These are phyloP conservation scores for Dissophora ornata DNA, from an alignment of 192 early-diverging fungal species.

Conservation along the genomic window DNA sequence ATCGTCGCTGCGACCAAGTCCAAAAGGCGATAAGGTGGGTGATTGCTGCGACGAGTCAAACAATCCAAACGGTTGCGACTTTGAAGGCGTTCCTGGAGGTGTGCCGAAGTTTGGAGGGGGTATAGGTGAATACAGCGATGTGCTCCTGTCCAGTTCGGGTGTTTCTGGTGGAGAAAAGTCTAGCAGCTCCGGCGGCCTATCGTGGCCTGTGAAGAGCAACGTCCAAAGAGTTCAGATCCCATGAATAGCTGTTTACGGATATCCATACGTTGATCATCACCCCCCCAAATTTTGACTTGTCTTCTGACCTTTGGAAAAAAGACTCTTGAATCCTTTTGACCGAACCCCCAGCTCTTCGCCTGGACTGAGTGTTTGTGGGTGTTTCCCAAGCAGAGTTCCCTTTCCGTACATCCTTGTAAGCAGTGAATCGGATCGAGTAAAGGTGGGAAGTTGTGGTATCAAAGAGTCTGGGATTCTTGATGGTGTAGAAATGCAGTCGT, in stretches of 20 bases:
- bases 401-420: slow-evolving; percentile 30
- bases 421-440: slow-evolving; percentile 16
- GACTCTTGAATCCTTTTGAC: slow-evolving; percentile 30
- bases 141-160: not conserved
- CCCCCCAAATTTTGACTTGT: too few relatives aligned
- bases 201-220: not conserved
- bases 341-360: slow-evolving; percentile 19
- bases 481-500: slow-evolving; percentile 29
- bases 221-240: not conserved
- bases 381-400: slow-evolving; percentile 44
- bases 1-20: slow-evolving; percentile 10
- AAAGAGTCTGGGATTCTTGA: slow-evolving; percentile 11
- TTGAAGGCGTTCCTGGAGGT: slow-evolving; percentile 30
- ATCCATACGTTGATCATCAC: too few relatives aligned
- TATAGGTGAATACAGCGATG: slow-evolving; percentile 19
- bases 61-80: not conserved
- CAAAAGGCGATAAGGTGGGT: slow-evolving; percentile 9
- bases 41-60: not conserved
- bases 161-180: slow-evolving; percentile 17
- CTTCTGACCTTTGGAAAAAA: slow-evolving; percentile 4
- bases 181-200: slow-evolving; percentile 1
- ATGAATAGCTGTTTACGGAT: not conserved
- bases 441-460: not conserved
- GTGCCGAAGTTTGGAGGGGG: slow-evolving; percentile 39
- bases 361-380: slow-evolving; percentile 44